These are phyloP conservation scores for Dichotomocladium elegans DNA, from an alignment of 371 early-diverging fungal species.

Conservation along the genomic window DNA sequence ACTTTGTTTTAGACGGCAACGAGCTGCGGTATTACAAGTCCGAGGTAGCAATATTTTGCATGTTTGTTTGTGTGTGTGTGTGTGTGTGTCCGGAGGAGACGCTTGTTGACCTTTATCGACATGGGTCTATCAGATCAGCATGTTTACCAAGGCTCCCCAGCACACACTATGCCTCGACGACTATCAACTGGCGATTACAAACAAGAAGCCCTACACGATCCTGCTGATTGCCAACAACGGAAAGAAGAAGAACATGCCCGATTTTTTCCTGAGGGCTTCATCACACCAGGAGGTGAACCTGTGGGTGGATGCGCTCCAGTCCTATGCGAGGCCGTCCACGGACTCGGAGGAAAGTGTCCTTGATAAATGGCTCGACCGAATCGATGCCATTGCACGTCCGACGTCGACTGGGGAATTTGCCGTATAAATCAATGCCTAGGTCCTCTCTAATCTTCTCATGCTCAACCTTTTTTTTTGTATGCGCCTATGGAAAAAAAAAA, in stretches of 20 bases:
- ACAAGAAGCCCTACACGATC: slow-evolving; percentile 12
- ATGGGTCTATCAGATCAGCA: not conserved
- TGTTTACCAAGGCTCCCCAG: not conserved
- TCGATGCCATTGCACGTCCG: too few species aligned
- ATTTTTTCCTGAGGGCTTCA: slow-evolving; percentile 27
- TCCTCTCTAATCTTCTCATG: too few species aligned
- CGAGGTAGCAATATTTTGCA: slow-evolving; percentile 7
- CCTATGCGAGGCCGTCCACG: too few species aligned
- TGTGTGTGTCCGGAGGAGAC: not conserved
- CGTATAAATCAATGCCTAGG: too few species aligned
- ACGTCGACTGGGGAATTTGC: too few species aligned
- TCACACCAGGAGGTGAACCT: slow-evolving; percentile 7
- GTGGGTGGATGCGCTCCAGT: slow-evolving; percentile 22
- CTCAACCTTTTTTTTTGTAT: too few species aligned
- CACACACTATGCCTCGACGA: slow-evolving; percentile 22
- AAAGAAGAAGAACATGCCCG: slow-evolving; percentile 23
- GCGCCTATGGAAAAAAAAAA: too few species aligned
- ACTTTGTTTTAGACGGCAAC: slow-evolving; percentile 14
- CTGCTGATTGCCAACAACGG: slow-evolving; percentile 22
- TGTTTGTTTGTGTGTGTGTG: too few species aligned
- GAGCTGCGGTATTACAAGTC: slow-evolving; percentile 10
- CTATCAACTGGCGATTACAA: slow-evolving; percentile 14
- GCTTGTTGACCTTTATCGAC: not conserved
- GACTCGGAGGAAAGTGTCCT: slow-evolving; percentile 21
- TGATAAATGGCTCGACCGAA: slow-evolving; percentile 34